phyloP scores from a whole-genome alignment of 208 protist species.

The Trypanosoma congolense region DNA sequence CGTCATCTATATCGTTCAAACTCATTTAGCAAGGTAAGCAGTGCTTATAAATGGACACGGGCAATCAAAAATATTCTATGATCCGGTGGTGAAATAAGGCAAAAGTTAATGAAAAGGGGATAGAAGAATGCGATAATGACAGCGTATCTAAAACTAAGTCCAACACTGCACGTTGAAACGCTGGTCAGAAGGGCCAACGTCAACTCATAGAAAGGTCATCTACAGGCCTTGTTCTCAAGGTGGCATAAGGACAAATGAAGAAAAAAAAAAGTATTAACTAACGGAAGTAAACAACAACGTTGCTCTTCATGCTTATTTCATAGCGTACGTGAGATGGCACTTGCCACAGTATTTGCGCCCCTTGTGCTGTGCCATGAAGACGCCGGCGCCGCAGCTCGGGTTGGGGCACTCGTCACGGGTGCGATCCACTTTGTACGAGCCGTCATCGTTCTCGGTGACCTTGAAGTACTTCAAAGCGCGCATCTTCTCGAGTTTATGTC shows the following conservation, averaged over 20 bases:
- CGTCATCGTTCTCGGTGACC: slow-evolving; percentile 95
- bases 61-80: neutral
- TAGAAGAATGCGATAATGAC: too few species aligned
- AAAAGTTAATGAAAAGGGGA: slow-evolving; percentile 10
- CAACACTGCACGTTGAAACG: too few species aligned
- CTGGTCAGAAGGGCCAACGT: too few species aligned
- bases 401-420: slow-evolving; percentile 94
- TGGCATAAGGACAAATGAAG: slow-evolving; percentile 10
- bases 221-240: neutral
- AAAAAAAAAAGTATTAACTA: slow-evolving; percentile 15
- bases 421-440: slow-evolving; percentile 94
- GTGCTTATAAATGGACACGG: too few species aligned
- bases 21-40: slow-evolving; percentile 54
- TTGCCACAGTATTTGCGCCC: slow-evolving; percentile 99
- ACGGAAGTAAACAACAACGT: slow-evolving; percentile 8
- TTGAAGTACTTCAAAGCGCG: slow-evolving; percentile 99
- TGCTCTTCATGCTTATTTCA: slow-evolving; percentile 35
- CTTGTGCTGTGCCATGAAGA: slow-evolving; percentile 99
- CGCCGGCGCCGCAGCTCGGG: slow-evolving; percentile 94
- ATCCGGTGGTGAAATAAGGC: slow-evolving; percentile 2
- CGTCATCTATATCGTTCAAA: slow-evolving; percentile 76
- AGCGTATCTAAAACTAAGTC: too few species aligned
- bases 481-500: slow-evolving; percentile 99
- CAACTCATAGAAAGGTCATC: too few species aligned
- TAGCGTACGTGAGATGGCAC: slow-evolving; percentile 95